Conservation (phyloP, 495 filamentous ascomycete species). For the Hypomontagnella submonticulosa region DNA sequence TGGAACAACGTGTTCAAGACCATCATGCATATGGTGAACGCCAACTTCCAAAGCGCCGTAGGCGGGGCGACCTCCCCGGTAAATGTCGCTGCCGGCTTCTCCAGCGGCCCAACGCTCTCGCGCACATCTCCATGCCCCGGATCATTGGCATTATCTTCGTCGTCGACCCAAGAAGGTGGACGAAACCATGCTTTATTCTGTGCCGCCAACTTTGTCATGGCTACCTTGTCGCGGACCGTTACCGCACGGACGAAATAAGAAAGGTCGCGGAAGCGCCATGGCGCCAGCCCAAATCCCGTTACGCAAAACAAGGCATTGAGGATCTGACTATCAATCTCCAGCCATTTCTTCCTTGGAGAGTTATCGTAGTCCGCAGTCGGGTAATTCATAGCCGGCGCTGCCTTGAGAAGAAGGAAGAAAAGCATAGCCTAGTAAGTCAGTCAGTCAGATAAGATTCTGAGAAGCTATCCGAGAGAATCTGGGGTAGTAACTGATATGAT, state of each 20-base stretch:
- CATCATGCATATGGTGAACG: slow-evolving; percentile 69
- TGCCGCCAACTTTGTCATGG: slow-evolving; percentile 27
- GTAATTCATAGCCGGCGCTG: slow-evolving; percentile 74
- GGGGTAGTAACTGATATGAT: neutral
- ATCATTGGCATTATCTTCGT: neutral
- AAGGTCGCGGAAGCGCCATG: no score
- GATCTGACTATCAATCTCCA: slow-evolving; percentile 66
- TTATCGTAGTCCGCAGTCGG: slow-evolving; percentile 70
- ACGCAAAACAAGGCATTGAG: no score
- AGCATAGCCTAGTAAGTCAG: slow-evolving; percentile 66
- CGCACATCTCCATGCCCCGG: slow-evolving; percentile 40
- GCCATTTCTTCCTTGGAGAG: slow-evolving; percentile 71
- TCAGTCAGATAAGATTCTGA: slow-evolving; percentile 7
- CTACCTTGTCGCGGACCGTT: slow-evolving; percentile 41
- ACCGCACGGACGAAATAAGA: slow-evolving; percentile 2
- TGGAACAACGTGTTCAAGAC: slow-evolving; percentile 74
- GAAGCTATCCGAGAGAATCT: neutral
- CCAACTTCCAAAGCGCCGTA: slow-evolving; percentile 71
- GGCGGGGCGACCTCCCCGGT: slow-evolving; percentile 66
- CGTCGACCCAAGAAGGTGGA: slow-evolving; percentile 20
- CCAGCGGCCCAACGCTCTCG: slow-evolving; percentile 55
- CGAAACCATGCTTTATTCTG: slow-evolving; percentile 37
- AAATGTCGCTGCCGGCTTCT: slow-evolving; percentile 58
- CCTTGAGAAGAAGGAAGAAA: slow-evolving; percentile 77
- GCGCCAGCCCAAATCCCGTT: no score